phyloP scores from a whole-genome alignment of 352 stramenopile species.

The Phytophthora meadii region DNA sequence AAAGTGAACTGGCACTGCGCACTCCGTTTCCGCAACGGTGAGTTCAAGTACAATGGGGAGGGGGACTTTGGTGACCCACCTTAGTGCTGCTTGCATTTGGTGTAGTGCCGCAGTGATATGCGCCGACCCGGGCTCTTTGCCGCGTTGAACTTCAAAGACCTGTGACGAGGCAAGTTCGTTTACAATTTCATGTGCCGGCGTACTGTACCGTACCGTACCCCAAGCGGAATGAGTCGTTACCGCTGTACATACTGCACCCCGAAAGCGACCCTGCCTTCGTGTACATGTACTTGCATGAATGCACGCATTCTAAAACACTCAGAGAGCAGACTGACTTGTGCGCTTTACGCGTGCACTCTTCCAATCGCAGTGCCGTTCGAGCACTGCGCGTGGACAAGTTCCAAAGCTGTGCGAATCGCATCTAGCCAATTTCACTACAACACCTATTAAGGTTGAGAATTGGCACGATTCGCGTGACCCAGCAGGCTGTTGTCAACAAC shows the following conservation, averaged over 20 bases:
- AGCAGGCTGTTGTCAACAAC: background rate
- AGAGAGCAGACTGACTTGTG: background rate
- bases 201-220: background rate
- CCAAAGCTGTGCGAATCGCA: too few species aligned
- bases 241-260: background rate
- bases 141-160: constrained; percentile 11
- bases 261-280: background rate
- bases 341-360: constrained; percentile 1
- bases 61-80: background rate
- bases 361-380: constrained; percentile 1
- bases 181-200: too few species aligned
- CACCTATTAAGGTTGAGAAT: too few species aligned
- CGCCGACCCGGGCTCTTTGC: background rate
- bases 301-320: background rate
- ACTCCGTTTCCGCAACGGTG: too few species aligned
- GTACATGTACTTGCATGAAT: too few species aligned
- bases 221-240: constrained; percentile 2
- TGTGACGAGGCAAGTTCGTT: constrained; percentile 16
- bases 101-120: constrained; percentile 1
- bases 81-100: background rate
- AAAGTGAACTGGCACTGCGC: too few species aligned
- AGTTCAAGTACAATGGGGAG: background rate
- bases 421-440: too few species aligned
- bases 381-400: background rate
- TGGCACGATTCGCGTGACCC: background rate